Conservation (phyloP, 2,329 filamentous ascomycete genomes). For the Aspergillus proliferans region DNA sequence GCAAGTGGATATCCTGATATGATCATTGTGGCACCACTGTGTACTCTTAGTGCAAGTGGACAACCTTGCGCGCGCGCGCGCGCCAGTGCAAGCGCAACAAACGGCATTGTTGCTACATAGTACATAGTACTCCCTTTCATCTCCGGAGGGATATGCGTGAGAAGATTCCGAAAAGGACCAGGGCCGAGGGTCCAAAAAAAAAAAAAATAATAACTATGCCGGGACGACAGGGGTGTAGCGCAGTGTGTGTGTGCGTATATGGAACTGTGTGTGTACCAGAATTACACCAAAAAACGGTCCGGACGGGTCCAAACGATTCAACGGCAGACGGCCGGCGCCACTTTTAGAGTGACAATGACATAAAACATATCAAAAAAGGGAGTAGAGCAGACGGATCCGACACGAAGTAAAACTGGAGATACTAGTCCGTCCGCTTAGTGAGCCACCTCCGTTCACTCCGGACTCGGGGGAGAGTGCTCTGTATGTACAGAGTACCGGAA, state of each 20-base stretch:
- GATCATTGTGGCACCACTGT: conserved; percentile 12
- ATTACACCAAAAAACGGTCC: conserved; percentile 5
- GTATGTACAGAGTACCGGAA: not conserved
- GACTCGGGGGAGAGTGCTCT: no score
- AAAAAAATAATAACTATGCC: conserved; percentile 9
- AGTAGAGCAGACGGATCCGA: conserved; percentile 4
- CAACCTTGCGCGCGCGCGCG: conserved; percentile 11
- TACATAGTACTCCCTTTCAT: conserved; percentile 15
- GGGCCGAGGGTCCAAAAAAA: conserved; percentile 5
- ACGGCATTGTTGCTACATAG: conserved; percentile 12
- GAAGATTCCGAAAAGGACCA: conserved; percentile 7
- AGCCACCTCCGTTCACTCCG: not conserved
- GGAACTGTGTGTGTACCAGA: not conserved
- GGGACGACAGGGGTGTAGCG: conserved; percentile 18
- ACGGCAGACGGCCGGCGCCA: conserved; percentile 8
- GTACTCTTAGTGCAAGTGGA: not conserved
- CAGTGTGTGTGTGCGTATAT: not conserved
- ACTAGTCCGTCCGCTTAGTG: not conserved
- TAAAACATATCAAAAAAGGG: conserved; percentile 1
- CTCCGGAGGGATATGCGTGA: conserved; percentile 11
- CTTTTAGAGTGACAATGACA: conserved; percentile 3
- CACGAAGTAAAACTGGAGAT: not conserved
- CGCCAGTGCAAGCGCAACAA: not conserved
- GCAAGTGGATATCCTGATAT: conserved; percentile 13
- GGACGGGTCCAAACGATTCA: conserved; percentile 11